Evolutionary conservation across 306 rosid species (phyloP), one percentile per base, ranked within the genome.

Genomic region (Cicer pinnatifidum): DNA sequence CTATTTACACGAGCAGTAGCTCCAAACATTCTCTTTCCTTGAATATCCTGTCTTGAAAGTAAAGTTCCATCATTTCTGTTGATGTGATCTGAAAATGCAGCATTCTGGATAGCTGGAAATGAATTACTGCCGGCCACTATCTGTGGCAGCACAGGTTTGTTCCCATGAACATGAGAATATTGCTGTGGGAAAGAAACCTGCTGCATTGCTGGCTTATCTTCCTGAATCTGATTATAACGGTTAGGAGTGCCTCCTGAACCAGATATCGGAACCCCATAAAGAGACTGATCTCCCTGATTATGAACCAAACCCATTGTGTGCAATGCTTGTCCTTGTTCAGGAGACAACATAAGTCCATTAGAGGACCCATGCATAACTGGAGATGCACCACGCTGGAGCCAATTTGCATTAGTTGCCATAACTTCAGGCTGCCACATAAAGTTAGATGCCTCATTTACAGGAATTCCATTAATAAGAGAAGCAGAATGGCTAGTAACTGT

Each of bases 241-340:
- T 87, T 89, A 53, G 91, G 84, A 60, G 86, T 67, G 70, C 88
- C 92, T 75, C 86, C 81, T 77, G 90, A 77, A 77, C 89, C 85
- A 74, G 96, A 86, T 62, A 92, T 46, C 5, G 96, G 97, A 84
- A 91, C 86, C 80, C 97, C 93, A 69, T 84, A 91, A 17, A 91
- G 86, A 74, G 98, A 93, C 67, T 88, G 96, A 57, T 91, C 98
- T 19, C 86, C 83, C 61, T 91, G 97, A 83, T 86, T 92, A 69
- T 91, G 89, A 80, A 85, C 86, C 83, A 85, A 71, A 64, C 92
- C 89, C 93, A 89, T 89, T 74, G 81, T 40, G 77, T 82, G 87
- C 62, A 84, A 72, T 63, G 93, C 82, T 83, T 89, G 96, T 71
- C 94, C 92, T 82, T 93, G 93, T 67, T 93, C 93, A 38, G 90